phyloP scores from a whole-genome alignment of 176 grass and related monocot species.

The Bonia amplexicaulis region DNA sequence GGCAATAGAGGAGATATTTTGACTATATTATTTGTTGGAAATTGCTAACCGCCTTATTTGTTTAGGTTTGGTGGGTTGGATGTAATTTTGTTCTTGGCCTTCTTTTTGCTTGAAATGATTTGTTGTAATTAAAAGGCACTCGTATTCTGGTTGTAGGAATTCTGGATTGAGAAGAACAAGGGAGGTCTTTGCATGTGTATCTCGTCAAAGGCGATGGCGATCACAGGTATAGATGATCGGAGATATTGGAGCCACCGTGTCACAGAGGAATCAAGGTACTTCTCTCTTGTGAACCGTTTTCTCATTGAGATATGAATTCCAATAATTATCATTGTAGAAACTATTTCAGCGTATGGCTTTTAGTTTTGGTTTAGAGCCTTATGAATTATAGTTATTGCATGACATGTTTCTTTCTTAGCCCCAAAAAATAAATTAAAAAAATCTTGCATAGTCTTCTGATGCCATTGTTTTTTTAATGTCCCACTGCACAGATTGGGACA shows the following conservation, averaged over 20 bases:
- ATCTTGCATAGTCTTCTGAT: background rate
- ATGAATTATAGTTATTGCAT: background rate
- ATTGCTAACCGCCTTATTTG: background rate
- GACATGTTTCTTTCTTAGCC: background rate
- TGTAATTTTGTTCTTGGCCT: background rate
- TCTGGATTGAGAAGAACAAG: conserved; percentile 73
- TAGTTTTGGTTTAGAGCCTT: background rate
- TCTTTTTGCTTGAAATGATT: conserved; percentile 11
- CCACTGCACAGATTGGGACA: background rate
- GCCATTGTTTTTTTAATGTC: background rate
- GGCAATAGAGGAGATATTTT: background rate
- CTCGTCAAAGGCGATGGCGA: conserved; percentile 80
- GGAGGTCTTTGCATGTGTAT: conserved; percentile 73
- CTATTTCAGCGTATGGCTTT: conserved; percentile 16
- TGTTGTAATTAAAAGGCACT: background rate
- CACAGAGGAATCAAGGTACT: conserved; percentile 85
- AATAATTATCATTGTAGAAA: background rate
- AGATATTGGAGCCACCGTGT: conserved; percentile 82
- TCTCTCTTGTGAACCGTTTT: background rate
- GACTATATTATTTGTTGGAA: background rate
- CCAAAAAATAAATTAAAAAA: background rate
- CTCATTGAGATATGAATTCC: background rate
- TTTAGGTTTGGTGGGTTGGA: conserved; percentile 10
- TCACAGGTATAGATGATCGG: conserved; percentile 82
- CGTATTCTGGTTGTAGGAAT: conserved; percentile 57